phyloP scores from a whole-genome alignment of 345 rosid species.

The Pistacia integerrima region DNA sequence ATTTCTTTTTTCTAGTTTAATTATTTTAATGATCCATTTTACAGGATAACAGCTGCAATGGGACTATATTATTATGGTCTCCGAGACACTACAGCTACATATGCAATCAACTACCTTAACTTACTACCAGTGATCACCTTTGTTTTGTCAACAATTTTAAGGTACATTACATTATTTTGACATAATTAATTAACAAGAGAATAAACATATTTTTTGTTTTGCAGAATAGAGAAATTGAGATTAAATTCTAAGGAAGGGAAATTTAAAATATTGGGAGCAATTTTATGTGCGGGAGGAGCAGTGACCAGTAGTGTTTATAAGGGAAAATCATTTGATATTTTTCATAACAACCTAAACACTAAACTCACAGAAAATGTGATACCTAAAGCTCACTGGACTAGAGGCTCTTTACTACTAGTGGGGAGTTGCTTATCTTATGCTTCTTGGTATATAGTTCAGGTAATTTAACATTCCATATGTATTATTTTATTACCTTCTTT shows the following conservation, averaged over 20 bases:
- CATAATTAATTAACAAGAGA: too few species aligned
- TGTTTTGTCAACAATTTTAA: constrained; percentile 27
- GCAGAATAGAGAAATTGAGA: constrained; percentile 40
- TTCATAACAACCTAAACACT: neutral
- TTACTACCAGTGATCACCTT: constrained; percentile 49
- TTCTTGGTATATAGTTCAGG: constrained; percentile 50
- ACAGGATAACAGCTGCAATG: constrained; percentile 49
- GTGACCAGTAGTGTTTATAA: constrained; percentile 33
- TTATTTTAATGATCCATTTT: neutral
- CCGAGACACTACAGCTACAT: constrained; percentile 47
- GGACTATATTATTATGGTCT: constrained; percentile 51
- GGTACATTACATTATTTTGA: constrained; percentile 25
- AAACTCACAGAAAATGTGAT: neutral
- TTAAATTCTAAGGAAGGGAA: constrained; percentile 34
- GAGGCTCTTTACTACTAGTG: constrained; percentile 39
- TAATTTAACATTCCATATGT: constrained; percentile 2
- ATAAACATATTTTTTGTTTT: too few species aligned
- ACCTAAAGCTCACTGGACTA: constrained; percentile 18
- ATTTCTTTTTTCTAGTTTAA: too few species aligned
- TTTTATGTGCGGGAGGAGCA: constrained; percentile 46
- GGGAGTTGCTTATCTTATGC: constrained; percentile 41
- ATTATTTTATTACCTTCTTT: neutral
- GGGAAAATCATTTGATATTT: constrained; percentile 35
- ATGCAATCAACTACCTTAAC: constrained; percentile 45
- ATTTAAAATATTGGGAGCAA: constrained; percentile 37